Evolutionary conservation across 2,329 filamentous ascomycete genomes (phyloP).

Genomic region (Thielaviopsis punctulata): DNA sequence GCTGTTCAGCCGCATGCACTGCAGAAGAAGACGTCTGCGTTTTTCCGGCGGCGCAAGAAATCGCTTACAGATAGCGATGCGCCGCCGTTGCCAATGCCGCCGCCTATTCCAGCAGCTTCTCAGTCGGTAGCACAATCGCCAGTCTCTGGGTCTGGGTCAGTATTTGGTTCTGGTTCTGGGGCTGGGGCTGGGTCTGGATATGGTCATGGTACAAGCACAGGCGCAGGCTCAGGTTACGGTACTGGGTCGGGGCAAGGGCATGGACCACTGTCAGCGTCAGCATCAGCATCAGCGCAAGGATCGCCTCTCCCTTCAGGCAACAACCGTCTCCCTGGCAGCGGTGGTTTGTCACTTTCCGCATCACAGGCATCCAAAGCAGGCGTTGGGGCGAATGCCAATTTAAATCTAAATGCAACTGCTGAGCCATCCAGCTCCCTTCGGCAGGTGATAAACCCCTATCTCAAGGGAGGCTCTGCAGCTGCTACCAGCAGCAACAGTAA

Average conservation of each 20-base stretch:
- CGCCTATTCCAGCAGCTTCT: constrained; percentile 18
- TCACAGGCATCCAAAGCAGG: constrained; percentile 21
- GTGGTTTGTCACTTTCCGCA: constrained; percentile 21
- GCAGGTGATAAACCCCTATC: constrained; percentile 74
- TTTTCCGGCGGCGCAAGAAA: constrained; percentile 88
- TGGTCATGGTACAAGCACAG: no score
- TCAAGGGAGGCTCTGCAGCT: constrained; percentile 23
- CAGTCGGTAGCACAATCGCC: background rate
- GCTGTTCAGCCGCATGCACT: constrained; percentile 31
- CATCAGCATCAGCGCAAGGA: no score
- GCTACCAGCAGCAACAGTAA: no score
- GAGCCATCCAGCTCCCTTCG: constrained; percentile 69
- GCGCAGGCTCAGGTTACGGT: no score
- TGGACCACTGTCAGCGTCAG: no score
- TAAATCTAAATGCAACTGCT: no score
- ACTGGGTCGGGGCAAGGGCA: no score
- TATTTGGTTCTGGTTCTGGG: background rate
- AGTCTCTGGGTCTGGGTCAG: no score
- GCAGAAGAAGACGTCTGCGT: constrained; percentile 84
- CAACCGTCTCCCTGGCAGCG: background rate
- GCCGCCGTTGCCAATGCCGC: constrained; percentile 39
- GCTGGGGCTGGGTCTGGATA: no score
- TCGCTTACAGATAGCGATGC: constrained; percentile 52
- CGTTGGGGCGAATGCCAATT: constrained; percentile 21
- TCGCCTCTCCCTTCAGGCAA: constrained; percentile 9